Percentiles rank a stretch among this genome's conserved stretches.
Evolutionary conservation across 208 protist genomes (phyloP).

Genomic region (Crithidia sp.): DNA sequence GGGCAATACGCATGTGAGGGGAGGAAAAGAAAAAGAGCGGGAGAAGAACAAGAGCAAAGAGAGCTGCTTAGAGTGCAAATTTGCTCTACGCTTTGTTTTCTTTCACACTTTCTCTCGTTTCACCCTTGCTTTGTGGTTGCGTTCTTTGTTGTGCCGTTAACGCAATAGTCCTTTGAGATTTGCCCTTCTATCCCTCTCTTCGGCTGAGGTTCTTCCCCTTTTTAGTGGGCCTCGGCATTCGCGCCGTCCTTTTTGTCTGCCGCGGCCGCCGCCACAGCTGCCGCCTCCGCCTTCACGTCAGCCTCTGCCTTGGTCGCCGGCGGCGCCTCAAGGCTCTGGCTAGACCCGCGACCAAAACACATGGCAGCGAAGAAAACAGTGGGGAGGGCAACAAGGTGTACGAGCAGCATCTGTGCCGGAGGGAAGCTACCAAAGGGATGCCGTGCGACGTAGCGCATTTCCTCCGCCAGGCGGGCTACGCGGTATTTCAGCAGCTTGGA

Average conservation of each 20-base stretch:
- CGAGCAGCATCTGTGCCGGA: slow-evolving; percentile 31
- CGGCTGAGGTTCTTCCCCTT: background rate
- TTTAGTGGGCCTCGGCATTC: slow-evolving; percentile 1
- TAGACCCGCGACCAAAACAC: slow-evolving; percentile 55
- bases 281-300: background rate
- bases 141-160: no score
- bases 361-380: slow-evolving; percentile 46
- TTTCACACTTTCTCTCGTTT: no score
- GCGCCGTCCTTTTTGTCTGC: background rate
- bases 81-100: no score
- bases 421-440: slow-evolving; percentile 60
- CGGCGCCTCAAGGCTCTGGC: slow-evolving; percentile 41
- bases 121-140: no score
- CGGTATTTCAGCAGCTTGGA: slow-evolving; percentile 75
- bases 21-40: no score
- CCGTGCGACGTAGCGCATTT: slow-evolving; percentile 52
- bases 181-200: background rate
- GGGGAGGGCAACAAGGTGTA: slow-evolving; percentile 48
- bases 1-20: no score
- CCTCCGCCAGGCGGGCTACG: slow-evolving; percentile 69
- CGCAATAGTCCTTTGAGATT: background rate
- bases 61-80: no score
- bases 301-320: slow-evolving; percentile 21
- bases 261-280: slow-evolving; percentile 16
- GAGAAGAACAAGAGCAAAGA: no score